Conservation (phyloP, 345 rosid genomes). For the Eucalyptus erythrocorys region DNA sequence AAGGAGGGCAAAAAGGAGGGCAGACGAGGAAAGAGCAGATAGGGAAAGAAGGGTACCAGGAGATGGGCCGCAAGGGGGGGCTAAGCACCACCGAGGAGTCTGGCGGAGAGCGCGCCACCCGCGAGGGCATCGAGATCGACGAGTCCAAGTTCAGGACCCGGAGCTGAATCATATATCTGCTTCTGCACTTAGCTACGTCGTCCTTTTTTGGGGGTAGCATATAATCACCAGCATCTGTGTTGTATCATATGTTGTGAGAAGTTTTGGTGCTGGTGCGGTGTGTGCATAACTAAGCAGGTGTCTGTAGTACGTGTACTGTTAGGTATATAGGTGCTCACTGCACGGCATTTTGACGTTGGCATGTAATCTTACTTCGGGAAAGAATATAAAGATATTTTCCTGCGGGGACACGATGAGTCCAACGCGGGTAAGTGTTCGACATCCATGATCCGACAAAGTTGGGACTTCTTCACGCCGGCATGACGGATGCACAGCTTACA, state of each 20-base stretch:
- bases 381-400: background rate
- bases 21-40: slow-evolving; percentile 53
- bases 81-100: slow-evolving; percentile 49
- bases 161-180: background rate
- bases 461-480: too few relatives aligned
- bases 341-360: background rate
- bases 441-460: background rate
- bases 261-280: background rate
- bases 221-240: background rate
- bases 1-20: slow-evolving; percentile 29
- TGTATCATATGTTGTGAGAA: background rate
- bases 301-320: background rate
- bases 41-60: slow-evolving; percentile 54
- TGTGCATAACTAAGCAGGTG: background rate
- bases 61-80: slow-evolving; percentile 72
- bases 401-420: background rate
- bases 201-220: background rate
- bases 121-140: slow-evolving; percentile 50
- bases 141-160: slow-evolving; percentile 51
- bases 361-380: background rate
- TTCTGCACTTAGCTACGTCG: background rate
- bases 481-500: background rate
- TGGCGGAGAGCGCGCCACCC: slow-evolving; percentile 43
- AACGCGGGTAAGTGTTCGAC: too few relatives aligned
- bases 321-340: background rate